Base-by-base conservation (phyloP, 2,329 filamentous ascomycete species). In the Periconia macrospinosa region DNA sequence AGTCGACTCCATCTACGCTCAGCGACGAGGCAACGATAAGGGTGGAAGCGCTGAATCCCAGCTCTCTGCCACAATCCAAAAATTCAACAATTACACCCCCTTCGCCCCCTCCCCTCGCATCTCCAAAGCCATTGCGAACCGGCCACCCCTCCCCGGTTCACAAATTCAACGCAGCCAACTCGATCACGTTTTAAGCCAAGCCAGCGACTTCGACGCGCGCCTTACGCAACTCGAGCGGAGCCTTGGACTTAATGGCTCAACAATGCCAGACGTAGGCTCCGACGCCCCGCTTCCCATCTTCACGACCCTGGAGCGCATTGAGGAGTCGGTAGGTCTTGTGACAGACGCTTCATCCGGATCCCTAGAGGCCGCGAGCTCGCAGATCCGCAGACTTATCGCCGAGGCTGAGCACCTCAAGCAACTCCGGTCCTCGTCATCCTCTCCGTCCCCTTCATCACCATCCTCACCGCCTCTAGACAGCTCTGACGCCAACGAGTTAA, bases 121-220 rank as follows among this genome's bases (percentile, higher is more conserved):
- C 30, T 60, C 55, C 30, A 61, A 64, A 20, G 68, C 67, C 2
- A 67, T 73, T 41, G 62, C 60, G 44, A 65, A 63, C 3, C 64
- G 67, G 53, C 68, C 68, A 6, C 69, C 69, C 18, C 51, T 72
- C 8, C 69, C 69, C 7, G 70, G 69, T 2, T 63, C 62, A 18
- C 71, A 72, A 43, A 56, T 71, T 11, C 70, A 71, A 55, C 62
- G 49, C 48, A 61, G 52, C 13, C 70, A 74, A 33, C 56, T 75
- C 18, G 71, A 76, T 10, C 88, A 91, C 66, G 85, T 88, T 23
- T 80, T 97, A 35, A 85, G 87, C 33, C 90, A 92, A 72, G 88
- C 91, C 7, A 90, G 92, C 20, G 89, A 94, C 58, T 97, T 99
- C 66, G 93, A 97, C 69, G 83, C 85, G 30, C 86, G 94, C 6